Evolutionary conservation across 345 rosid species (phyloP).

Genomic region (Populus tremula): DNA sequence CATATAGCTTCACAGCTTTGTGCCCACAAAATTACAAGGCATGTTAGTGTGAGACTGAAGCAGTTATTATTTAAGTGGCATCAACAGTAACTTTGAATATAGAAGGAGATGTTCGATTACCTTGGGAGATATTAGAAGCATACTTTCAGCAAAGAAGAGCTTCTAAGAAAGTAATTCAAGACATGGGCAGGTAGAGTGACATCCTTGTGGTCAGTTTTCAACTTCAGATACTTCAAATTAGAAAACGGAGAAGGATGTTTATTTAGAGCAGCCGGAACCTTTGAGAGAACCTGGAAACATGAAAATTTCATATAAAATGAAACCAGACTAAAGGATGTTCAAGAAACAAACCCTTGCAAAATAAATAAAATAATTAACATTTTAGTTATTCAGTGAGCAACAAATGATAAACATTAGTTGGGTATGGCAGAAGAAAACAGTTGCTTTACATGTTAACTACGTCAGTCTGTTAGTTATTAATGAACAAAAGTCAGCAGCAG

Average conservation of each 20-base stretch:
- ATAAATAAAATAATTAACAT: no score
- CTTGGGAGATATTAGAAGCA: neutral
- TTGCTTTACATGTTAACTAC: no score
- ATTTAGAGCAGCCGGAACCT: neutral
- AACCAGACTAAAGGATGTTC: no score
- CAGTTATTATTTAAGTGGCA: no score
- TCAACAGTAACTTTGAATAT: no score
- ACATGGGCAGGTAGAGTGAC: neutral
- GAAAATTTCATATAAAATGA: neutral
- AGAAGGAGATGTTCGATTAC: neutral
- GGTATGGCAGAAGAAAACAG: no score
- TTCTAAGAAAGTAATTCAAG: neutral
- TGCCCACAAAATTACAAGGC: neutral
- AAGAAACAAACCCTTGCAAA: no score
- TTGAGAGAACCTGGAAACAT: neutral
- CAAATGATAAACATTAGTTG: no score
- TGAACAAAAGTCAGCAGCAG: no score
- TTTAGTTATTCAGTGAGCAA: no score
- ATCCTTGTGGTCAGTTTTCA: neutral
- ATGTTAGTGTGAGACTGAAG: neutral
- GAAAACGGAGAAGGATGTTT: neutral
- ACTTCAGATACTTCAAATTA: neutral
- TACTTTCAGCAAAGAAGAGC: neutral
- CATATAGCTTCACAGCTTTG: neutral
- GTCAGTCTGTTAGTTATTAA: no score